Conservation (phyloP, 2,329 filamentous ascomycete genomes). For the Fusarium buxicola region DNA sequence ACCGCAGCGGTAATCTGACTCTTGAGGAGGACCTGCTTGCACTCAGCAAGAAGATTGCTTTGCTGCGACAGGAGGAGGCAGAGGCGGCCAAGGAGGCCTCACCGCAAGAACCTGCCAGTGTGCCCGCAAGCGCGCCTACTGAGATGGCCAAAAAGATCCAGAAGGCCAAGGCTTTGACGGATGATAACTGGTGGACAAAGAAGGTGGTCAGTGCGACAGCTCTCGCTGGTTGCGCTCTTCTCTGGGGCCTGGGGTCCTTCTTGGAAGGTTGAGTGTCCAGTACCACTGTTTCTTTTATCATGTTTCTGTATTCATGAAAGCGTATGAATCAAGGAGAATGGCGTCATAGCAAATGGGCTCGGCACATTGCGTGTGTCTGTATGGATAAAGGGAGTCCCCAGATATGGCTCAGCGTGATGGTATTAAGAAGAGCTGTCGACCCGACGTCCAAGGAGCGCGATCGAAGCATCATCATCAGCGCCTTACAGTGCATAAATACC, state of each 20-base stretch:
- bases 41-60: conserved; percentile 75
- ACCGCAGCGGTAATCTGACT: conserved; percentile 67
- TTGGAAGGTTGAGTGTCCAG: conserved; percentile 51
- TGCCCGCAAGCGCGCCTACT: conserved; percentile 46
- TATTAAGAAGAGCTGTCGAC: neutral
- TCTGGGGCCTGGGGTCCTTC: conserved; percentile 70
- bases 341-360: conserved; percentile 13
- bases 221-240: conserved; percentile 68
- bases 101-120: conserved; percentile 43
- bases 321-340: conserved; percentile 16
- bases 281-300: neutral
- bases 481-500: neutral
- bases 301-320: conserved; percentile 7
- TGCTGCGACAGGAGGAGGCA: conserved; percentile 62
- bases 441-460: neutral
- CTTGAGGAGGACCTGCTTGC: conserved; percentile 80
- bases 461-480: neutral
- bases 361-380: neutral
- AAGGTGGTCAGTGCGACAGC: conserved; percentile 71
- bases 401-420: neutral
- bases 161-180: conserved; percentile 69
- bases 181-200: conserved; percentile 75
- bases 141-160: conserved; percentile 48
- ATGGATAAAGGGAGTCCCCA: neutral
- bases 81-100: conserved; percentile 53